A percentile compares a stretch with the other conserved stretches of the same genome.
Conservation (phyloP, 2,329 filamentous ascomycete species). For the Emericellopsis atlantica region DNA sequence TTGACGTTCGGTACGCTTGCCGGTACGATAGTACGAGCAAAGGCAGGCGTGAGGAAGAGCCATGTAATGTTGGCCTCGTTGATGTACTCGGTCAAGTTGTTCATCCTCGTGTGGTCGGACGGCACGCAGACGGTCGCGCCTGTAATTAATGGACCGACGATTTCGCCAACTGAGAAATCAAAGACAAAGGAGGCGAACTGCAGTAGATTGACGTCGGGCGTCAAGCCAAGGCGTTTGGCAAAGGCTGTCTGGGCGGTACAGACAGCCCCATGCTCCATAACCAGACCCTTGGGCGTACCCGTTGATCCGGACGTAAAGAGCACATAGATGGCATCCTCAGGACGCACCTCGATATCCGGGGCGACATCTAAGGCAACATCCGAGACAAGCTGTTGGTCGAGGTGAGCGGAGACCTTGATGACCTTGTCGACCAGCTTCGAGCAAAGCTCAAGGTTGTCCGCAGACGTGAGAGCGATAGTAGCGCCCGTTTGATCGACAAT, state of each 20-base stretch:
- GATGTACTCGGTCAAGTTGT: slow-evolving; percentile 1
- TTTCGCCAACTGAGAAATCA: slow-evolving; percentile 26
- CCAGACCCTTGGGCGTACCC: slow-evolving; percentile 9
- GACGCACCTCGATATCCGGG: slow-evolving; percentile 7
- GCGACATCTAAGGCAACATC: neutral
- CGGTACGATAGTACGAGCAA: slow-evolving; percentile 2
- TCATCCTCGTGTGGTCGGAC: slow-evolving; percentile 6
- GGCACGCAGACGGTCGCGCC: slow-evolving; percentile 11
- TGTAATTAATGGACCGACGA: slow-evolving; percentile 7
- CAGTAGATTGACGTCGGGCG: slow-evolving; percentile 18
- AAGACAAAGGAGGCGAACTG: slow-evolving; percentile 38
- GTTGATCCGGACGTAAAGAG: slow-evolving; percentile 10
- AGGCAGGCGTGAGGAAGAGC: neutral
- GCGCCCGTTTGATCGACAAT: slow-evolving; percentile 3
- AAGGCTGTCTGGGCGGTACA: slow-evolving; percentile 12
- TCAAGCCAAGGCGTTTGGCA: slow-evolving; percentile 20
- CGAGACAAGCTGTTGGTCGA: neutral
- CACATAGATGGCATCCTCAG: slow-evolving; percentile 4
- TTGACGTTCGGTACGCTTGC: slow-evolving; percentile 3
- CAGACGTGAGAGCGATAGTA: slow-evolving; percentile 3
- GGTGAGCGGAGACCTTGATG: neutral
- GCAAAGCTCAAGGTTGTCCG: neutral
- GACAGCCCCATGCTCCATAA: slow-evolving; percentile 6
- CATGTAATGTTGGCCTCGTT: slow-evolving; percentile 4
- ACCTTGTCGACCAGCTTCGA: neutral